A percentile compares a stretch with the other conserved stretches of the same genome.
These are phyloP conservation scores for Cytospora chrysosperma DNA, from an alignment of 2,329 filamentous ascomycete species.

Conservation along the genomic window DNA sequence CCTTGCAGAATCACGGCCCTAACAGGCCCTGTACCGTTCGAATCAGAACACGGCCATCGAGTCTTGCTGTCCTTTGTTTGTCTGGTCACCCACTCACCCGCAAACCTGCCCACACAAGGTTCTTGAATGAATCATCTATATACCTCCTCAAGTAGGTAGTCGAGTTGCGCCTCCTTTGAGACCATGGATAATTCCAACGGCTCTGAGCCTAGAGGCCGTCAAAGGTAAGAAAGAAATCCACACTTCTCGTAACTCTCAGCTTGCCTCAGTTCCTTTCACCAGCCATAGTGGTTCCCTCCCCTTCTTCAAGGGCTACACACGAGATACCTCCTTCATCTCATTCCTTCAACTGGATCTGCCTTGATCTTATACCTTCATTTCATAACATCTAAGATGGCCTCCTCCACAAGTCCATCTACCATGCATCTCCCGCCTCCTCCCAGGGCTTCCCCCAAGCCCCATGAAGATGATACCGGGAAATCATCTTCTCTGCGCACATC, in stretches of 20 bases:
- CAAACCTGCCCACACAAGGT: background rate
- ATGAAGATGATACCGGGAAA: constrained; percentile 4
- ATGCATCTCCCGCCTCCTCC: constrained; percentile 9
- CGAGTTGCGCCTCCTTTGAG: background rate
- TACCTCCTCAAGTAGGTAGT: too few species aligned
- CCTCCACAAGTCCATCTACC: constrained; percentile 11
- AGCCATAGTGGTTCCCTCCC: background rate
- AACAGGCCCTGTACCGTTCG: background rate
- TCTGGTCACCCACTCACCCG: background rate
- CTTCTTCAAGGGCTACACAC: constrained; percentile 11
- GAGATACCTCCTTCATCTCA: background rate
- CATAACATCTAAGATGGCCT: background rate
- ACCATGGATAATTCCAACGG: constrained; percentile 6
- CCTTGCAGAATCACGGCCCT: background rate
- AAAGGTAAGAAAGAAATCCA: constrained; percentile 11
- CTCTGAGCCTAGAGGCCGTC: constrained; percentile 2
- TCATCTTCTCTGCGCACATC: constrained; percentile 9
- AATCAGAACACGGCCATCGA: background rate
- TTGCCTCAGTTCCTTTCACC: background rate
- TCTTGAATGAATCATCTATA: background rate
- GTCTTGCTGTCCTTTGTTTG: constrained; percentile 5
- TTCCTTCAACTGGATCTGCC: background rate
- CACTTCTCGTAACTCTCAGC: constrained; percentile 1
- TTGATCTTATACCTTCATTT: background rate
- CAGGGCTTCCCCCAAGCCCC: background rate